A percentile compares a stretch with the other conserved stretches of the same genome.
phyloP scores from a whole-genome alignment of 2,329 filamentous ascomycete species.

The Penicillium sp. region DNA sequence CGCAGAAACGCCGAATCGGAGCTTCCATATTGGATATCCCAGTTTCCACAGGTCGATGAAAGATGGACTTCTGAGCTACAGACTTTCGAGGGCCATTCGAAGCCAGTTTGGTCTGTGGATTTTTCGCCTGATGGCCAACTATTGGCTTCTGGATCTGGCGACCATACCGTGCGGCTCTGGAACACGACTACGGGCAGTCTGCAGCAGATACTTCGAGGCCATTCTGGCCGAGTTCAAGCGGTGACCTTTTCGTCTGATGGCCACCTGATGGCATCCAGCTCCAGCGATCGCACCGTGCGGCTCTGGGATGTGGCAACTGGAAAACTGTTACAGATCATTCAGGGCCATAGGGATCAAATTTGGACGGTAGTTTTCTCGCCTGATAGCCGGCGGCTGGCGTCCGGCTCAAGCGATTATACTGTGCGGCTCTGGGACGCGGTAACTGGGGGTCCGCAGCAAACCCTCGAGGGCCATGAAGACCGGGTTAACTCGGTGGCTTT shows the following conservation, averaged over 20 bases:
- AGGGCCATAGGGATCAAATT: not conserved
- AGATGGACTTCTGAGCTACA: constrained; percentile 5
- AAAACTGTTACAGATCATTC: not conserved
- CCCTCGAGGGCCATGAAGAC: not conserved
- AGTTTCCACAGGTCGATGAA: constrained; percentile 1
- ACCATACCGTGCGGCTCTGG: not conserved
- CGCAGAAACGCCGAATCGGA: not conserved
- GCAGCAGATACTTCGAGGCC: not conserved
- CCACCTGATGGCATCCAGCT: not conserved
- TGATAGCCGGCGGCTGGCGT: not conserved
- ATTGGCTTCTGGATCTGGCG: not conserved
- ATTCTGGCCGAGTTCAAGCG: not conserved
- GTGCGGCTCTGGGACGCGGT: not conserved
- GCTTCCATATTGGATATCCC: not conserved
- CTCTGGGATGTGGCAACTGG: not conserved
- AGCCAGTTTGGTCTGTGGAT: not conserved
- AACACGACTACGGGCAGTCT: not conserved
- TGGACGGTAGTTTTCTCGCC: not conserved
- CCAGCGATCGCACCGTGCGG: not conserved
- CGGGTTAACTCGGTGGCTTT: not conserved
- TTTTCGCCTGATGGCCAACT: not conserved
- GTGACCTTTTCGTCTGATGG: not conserved
- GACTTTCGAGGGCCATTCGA: not conserved
- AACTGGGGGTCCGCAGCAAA: not conserved
- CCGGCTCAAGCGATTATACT: not conserved